These are phyloP conservation scores for Naematelia aurantialba DNA, from an alignment of 768 basidiomycete genomes.

Conservation along the genomic window DNA sequence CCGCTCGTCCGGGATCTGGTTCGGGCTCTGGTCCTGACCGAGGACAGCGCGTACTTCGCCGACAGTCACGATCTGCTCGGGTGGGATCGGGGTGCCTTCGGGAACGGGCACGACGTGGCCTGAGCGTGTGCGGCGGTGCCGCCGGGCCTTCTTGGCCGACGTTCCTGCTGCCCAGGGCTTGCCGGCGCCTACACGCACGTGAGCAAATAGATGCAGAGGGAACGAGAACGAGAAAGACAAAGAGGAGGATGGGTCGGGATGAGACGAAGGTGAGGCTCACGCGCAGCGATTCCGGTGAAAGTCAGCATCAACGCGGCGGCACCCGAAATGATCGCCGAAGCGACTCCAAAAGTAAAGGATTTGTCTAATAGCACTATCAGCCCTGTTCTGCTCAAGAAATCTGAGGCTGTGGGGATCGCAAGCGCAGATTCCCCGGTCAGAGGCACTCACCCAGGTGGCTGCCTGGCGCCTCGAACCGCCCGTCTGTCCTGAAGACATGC, in stretches of 20 bases:
- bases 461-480: slow-evolving; percentile 34
- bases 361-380: slow-evolving; percentile 20
- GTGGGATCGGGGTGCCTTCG: slow-evolving; percentile 31
- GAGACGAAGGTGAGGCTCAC: slow-evolving; percentile 18
- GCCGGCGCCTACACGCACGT: slow-evolving; percentile 30
- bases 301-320: slow-evolving; percentile 38
- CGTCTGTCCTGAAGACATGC: slow-evolving; percentile 47
- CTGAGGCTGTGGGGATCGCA: too few relatives aligned
- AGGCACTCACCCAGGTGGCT: slow-evolving; percentile 41
- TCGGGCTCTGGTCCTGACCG: too few relatives aligned
- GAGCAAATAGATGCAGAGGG: neutral
- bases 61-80: slow-evolving; percentile 37
- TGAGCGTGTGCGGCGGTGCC: slow-evolving; percentile 44
- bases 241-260: neutral
- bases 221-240: neutral
- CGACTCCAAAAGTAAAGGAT: slow-evolving; percentile 43
- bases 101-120: slow-evolving; percentile 45
- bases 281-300: slow-evolving; percentile 45
- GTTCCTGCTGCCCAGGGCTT: slow-evolving; percentile 49
- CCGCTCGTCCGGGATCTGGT: slow-evolving; percentile 23
- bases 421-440: too few relatives aligned
- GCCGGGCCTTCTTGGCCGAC: slow-evolving; percentile 34
- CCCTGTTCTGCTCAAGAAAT: too few relatives aligned
- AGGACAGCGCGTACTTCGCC: slow-evolving; percentile 29
- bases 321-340: slow-evolving; percentile 38